These are phyloP conservation scores for Solanum acaule DNA, from an alignment of 257 asterid species.

Conservation along the genomic window DNA sequence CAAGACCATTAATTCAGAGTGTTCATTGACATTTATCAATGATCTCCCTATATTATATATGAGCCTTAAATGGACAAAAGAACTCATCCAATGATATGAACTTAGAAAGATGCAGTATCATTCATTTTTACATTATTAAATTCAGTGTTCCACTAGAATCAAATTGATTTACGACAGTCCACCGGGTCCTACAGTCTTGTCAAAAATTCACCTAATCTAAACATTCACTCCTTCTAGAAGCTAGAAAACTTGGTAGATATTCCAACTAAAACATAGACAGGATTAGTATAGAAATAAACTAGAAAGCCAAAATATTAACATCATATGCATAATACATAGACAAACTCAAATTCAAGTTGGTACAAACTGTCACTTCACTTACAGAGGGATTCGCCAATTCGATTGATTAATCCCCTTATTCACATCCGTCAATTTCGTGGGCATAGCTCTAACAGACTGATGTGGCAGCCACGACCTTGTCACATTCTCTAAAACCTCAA, in stretches of 20 bases:
- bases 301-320: neutral
- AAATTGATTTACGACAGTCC: neutral
- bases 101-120: neutral
- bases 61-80: neutral
- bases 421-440: conserved; percentile 62
- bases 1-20: neutral
- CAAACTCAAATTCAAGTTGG: neutral
- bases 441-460: conserved; percentile 19
- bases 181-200: neutral
- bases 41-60: neutral
- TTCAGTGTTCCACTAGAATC: neutral
- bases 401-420: conserved; percentile 31
- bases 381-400: conserved; percentile 79
- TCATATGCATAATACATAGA: neutral
- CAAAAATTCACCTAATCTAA: neutral
- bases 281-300: neutral
- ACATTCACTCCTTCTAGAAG: neutral
- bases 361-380: conserved; percentile 15
- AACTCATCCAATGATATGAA: neutral
- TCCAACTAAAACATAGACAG: neutral
- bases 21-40: neutral
- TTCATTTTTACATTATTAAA: neutral
- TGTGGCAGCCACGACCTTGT: conserved; percentile 58
- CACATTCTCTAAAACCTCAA: conserved; percentile 42
- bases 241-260: neutral